Percentiles rank a stretch among this genome's conserved stretches.
Conservation (phyloP, 441 rosid species). For the Euphorbia schlechtendalii region DNA sequence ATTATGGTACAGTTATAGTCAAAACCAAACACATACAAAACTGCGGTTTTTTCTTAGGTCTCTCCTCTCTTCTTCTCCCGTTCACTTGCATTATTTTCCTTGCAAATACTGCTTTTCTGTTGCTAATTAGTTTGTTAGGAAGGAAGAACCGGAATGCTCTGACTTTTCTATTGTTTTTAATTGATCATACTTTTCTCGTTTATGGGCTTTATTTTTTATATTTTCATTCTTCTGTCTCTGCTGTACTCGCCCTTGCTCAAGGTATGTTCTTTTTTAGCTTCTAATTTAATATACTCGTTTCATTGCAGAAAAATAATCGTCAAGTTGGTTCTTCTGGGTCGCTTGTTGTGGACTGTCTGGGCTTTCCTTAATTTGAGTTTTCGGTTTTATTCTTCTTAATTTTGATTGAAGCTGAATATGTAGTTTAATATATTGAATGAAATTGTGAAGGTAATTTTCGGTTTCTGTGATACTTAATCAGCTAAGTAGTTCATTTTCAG, state of each 20-base stretch:
- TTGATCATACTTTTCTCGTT: slow-evolving; percentile 13
- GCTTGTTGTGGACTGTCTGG: slow-evolving; percentile 8
- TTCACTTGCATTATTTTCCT: background rate
- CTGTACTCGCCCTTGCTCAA: slow-evolving; percentile 14
- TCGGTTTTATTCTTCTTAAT: background rate
- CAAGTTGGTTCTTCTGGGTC: background rate
- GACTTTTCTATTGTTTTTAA: background rate
- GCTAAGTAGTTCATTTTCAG: background rate
- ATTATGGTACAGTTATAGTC: background rate
- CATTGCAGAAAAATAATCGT: background rate
- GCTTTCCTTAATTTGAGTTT: slow-evolving; percentile 7
- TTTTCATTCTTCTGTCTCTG: background rate
- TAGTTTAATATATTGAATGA: background rate
- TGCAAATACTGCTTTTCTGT: background rate
- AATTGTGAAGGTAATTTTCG: background rate
- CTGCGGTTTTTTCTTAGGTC: slow-evolving; percentile 4
- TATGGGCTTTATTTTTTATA: slow-evolving; percentile 12
- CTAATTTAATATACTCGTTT: slow-evolving; percentile 4
- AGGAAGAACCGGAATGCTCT: background rate
- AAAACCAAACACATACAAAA: slow-evolving; percentile 7
- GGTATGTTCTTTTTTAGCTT: slow-evolving; percentile 17
- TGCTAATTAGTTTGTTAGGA: background rate
- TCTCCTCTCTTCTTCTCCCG: background rate
- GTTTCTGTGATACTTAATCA: background rate
- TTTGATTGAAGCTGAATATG: background rate